Conservation (phyloP, 345 rosid genomes). For the Lepidium didymum region DNA sequence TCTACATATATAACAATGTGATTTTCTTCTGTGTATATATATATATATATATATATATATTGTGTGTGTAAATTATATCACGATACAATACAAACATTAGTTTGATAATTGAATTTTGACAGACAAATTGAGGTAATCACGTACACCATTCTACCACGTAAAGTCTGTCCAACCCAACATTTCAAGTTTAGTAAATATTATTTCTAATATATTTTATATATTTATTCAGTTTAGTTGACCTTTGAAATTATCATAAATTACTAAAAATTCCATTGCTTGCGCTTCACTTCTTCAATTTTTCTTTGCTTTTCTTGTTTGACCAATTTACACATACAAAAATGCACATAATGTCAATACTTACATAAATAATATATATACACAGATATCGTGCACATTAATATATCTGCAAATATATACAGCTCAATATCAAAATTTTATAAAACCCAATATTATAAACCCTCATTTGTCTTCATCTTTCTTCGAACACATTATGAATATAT, state of each 20-base stretch:
- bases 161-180: slow-evolving; percentile 20
- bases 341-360: slow-evolving; percentile 3
- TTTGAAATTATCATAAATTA: background rate
- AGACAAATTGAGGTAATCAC: slow-evolving; percentile 22
- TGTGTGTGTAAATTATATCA: no score
- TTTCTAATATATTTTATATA: background rate
- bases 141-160: slow-evolving; percentile 17
- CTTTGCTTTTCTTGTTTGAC: slow-evolving; percentile 28
- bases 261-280: slow-evolving; percentile 18
- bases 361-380: background rate
- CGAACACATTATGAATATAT: background rate
- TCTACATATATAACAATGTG: background rate
- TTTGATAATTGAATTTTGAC: slow-evolving; percentile 7
- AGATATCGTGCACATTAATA: background rate
- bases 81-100: no score
- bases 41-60: no score
- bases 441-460: slow-evolving; percentile 4
- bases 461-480: background rate
- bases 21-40: background rate
- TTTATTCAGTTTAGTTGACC: slow-evolving; percentile 8
- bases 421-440: background rate
- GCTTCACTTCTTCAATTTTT: slow-evolving; percentile 14
- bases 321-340: slow-evolving; percentile 8
- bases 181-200: background rate
- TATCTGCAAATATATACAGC: background rate